These are phyloP conservation scores for Pseudogymnoascus sp. DNA, from an alignment of 2,329 filamentous ascomycete genomes.

Conservation along the genomic window DNA sequence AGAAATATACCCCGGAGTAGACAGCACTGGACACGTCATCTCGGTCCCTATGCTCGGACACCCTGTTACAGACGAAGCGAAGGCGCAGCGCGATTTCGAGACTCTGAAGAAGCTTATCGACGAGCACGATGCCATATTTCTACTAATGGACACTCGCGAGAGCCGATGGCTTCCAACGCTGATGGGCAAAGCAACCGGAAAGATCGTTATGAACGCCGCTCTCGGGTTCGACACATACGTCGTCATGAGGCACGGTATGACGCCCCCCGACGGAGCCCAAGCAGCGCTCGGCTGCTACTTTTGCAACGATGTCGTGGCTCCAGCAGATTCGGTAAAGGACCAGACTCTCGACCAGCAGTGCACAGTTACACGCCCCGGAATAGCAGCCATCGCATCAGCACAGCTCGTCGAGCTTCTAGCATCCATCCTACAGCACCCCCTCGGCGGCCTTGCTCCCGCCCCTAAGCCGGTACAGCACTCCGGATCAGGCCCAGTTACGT, in stretches of 20 bases:
- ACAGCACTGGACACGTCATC: slow-evolving; percentile 69
- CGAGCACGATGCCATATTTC: slow-evolving; percentile 82
- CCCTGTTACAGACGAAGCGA: slow-evolving; percentile 64
- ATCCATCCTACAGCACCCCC: slow-evolving; percentile 78
- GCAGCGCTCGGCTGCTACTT: slow-evolving; percentile 88
- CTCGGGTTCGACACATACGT: slow-evolving; percentile 95
- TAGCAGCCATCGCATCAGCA: slow-evolving; percentile 86
- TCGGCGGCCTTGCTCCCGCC: slow-evolving; percentile 54
- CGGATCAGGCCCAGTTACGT: slow-evolving; percentile 26
- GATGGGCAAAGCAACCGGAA: slow-evolving; percentile 86
- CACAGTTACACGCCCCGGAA: slow-evolving; percentile 87
- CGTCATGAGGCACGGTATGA: slow-evolving; percentile 87
- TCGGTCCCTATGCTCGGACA: slow-evolving; percentile 95
- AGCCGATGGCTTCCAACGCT: slow-evolving; percentile 92
- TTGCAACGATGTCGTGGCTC: slow-evolving; percentile 94
- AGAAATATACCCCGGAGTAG: slow-evolving; percentile 84
- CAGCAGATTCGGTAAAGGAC: slow-evolving; percentile 85
- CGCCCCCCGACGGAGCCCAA: slow-evolving; percentile 44
- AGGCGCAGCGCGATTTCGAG: slow-evolving; percentile 65
- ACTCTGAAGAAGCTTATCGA: slow-evolving; percentile 66
- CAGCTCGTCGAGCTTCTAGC: slow-evolving; percentile 84
- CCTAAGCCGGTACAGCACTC: slow-evolving; percentile 34
- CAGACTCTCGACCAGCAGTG: slow-evolving; percentile 96
- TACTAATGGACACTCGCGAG: slow-evolving; percentile 96
- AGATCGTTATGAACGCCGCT: slow-evolving; percentile 94